These are phyloP conservation scores for Globisporangium takayamanum DNA, from an alignment of 352 stramenopile genomes.

Conservation along the genomic window DNA sequence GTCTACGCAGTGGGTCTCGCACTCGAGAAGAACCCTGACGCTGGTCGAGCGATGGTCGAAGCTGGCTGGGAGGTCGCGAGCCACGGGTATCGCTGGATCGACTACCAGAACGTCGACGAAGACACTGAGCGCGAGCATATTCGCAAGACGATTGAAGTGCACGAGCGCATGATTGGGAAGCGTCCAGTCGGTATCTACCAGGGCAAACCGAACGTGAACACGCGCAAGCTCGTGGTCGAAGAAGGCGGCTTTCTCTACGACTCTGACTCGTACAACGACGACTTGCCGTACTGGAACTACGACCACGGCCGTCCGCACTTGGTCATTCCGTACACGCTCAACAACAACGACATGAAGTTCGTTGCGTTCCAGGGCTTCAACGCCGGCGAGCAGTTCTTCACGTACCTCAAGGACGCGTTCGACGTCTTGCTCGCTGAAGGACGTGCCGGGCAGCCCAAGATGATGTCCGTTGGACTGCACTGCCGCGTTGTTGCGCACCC, in stretches of 20 bases:
- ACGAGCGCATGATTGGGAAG: slow-evolving; percentile 86
- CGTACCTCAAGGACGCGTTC: slow-evolving; percentile 90
- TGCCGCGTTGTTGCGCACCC: slow-evolving; percentile 89
- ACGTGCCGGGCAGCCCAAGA: slow-evolving; percentile 82
- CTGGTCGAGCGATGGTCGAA: slow-evolving; percentile 88
- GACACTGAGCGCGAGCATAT: slow-evolving; percentile 92
- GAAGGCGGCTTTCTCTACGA: slow-evolving; percentile 96
- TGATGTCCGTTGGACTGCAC: slow-evolving; percentile 95
- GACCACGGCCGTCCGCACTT: slow-evolving; percentile 88
- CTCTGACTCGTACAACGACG: slow-evolving; percentile 93
- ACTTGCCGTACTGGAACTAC: slow-evolving; percentile 93
- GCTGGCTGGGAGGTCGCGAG: slow-evolving; percentile 91
- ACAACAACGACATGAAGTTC: slow-evolving; percentile 97
- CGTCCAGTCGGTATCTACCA: slow-evolving; percentile 94
- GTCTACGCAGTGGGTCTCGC: slow-evolving; percentile 94
- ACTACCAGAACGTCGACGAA: slow-evolving; percentile 93
- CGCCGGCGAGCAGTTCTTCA: slow-evolving; percentile 89
- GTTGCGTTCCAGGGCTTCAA: slow-evolving; percentile 90
- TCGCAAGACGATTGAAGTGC: slow-evolving; percentile 86
- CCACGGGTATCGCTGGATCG: slow-evolving; percentile 94
- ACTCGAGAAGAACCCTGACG: slow-evolving; percentile 91
- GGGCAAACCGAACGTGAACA: slow-evolving; percentile 93
- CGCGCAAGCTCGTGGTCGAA: slow-evolving; percentile 84
- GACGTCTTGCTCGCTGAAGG: slow-evolving; percentile 89
- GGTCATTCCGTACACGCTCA: slow-evolving; percentile 95